Evolutionary conservation across 169 alveolate species (phyloP).

Genomic region (Amoebophrya sp.): DNA sequence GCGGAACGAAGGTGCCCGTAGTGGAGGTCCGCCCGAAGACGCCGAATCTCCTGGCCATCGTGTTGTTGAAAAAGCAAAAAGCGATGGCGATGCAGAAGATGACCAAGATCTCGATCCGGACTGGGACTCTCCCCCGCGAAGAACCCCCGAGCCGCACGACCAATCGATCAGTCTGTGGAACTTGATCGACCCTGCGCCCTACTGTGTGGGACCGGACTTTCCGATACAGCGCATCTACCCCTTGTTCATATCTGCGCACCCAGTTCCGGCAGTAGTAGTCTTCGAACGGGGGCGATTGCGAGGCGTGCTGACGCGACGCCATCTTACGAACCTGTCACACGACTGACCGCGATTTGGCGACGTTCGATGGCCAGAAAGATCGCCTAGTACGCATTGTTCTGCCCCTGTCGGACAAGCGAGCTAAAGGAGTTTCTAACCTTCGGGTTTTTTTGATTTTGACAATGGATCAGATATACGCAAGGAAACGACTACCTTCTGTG

Average conservation of each 20-base stretch:
- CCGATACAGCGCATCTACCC: neutral
- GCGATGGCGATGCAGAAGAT: neutral
- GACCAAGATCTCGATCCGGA: too few species aligned
- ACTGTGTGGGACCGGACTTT: neutral
- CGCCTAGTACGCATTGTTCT: too few species aligned
- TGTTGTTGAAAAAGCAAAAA: neutral
- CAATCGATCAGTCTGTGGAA: neutral
- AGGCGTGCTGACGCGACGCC: neutral
- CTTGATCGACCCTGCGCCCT: neutral
- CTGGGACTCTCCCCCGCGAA: neutral
- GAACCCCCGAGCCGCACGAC: neutral
- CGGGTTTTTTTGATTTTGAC: too few species aligned
- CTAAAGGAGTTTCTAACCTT: too few species aligned
- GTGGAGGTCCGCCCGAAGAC: neutral
- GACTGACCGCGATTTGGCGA: too few species aligned
- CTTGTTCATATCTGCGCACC: neutral
- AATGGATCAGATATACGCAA: too few species aligned
- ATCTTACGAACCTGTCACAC: neutral
- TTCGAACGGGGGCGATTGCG: neutral
- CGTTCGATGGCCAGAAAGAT: too few species aligned
- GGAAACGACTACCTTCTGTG: too few species aligned
- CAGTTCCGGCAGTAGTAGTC: neutral
- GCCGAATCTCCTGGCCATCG: neutral
- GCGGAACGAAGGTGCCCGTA: too few species aligned
- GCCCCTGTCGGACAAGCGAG: too few species aligned